Evolutionary conservation across 345 rosid species (phyloP).

Genomic region (Passiflora organensis): DNA sequence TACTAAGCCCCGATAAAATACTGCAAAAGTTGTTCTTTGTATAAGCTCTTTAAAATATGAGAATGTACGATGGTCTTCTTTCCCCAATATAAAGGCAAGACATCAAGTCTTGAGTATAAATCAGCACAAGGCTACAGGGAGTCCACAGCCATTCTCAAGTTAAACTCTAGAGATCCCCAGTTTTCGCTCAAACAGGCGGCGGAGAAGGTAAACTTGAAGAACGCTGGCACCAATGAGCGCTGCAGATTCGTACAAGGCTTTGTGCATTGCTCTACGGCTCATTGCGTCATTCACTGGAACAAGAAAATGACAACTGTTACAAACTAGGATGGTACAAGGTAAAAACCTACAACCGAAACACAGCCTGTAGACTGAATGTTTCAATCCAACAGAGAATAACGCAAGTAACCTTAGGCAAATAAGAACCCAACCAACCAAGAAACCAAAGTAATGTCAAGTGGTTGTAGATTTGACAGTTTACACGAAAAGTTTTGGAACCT

Average conservation of each 20-base stretch:
- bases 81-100: neutral
- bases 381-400: too few species aligned
- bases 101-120: neutral
- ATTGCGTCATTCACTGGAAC: constrained; percentile 62
- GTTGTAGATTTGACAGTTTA: too few species aligned
- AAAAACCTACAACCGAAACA: neutral
- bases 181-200: constrained; percentile 60
- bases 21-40: too few species aligned
- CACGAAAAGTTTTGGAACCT: too few species aligned
- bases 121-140: neutral
- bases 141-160: neutral
- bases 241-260: constrained; percentile 58
- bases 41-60: constrained; percentile 2
- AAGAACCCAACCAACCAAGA: too few species aligned
- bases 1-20: too few species aligned
- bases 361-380: neutral
- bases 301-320: constrained; percentile 10
- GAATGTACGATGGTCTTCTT: too few species aligned
- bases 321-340: neutral
- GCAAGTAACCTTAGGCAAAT: too few species aligned
- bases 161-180: constrained; percentile 47
- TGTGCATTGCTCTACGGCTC: constrained; percentile 55
- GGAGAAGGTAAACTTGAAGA: constrained; percentile 66
- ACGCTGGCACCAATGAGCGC: constrained; percentile 55
- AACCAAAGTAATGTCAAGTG: too few species aligned